Base-by-base conservation (phyloP, 345 rosid genomes). In the Gossypium anomalum region DNA sequence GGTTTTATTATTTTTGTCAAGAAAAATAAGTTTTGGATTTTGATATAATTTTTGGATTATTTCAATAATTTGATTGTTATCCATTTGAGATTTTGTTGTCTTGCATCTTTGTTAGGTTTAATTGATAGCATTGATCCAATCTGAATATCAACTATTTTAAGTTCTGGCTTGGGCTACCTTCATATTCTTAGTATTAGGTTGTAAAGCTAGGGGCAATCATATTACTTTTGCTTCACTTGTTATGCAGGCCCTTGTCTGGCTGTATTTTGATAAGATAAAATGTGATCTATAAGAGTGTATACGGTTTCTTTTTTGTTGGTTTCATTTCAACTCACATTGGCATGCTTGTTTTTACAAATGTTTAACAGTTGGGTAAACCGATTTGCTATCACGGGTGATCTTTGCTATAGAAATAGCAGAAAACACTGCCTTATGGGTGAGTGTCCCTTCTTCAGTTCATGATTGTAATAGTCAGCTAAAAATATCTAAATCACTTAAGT, bases 351-450 rank as follows among this genome's bases (percentile, higher is more conserved):
- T 65, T 52, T 56, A 41, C 78, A 25, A 29, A 60, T 77, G 71
- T 29, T n/a, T 66, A 70, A 80, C 86, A 96, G 93, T 82, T 96
- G 99, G 99, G 94, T 93, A 48, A 93, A 96, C 86, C 95, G 97
- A 20, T 96, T 93, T 90, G 98, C 99, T 15, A 79, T 89, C 78
- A 97, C 97, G 73, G 99, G 98, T 9, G 95, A 93, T 76, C 97
- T n/a, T n/a, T 71, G 97, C 98, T 43, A 74, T 88, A 76, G 98
- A 90, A 83, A 93, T 93, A 53, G 98, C 98, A 14, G 97, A 85
- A 86, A 89, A 72, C 80, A 88, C 98, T 62, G 95, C 97, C 22
- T n/a, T 86, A 75, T 82, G 89, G 87, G 99, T 96, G 69, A 84
- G 88, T 9, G 53, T 73, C 20, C 19, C 49, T 29, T 27, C 65